Conservation (phyloP, 2,329 filamentous ascomycete genomes). For the Pseudocercospora vitis region DNA sequence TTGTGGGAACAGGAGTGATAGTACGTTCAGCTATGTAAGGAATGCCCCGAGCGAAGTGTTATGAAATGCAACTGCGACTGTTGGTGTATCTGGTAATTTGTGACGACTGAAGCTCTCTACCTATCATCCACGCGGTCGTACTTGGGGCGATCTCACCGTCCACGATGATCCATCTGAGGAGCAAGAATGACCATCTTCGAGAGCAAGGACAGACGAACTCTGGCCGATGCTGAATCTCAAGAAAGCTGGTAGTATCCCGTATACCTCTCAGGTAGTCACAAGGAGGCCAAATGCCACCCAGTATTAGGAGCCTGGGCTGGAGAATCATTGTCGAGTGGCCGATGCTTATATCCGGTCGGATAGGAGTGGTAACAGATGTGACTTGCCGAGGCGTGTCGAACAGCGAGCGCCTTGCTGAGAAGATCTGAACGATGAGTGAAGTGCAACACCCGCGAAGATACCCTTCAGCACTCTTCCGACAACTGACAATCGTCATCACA, state of each 20-base stretch:
- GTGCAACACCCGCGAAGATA: not conserved
- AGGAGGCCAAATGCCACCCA: slow-evolving; percentile 14
- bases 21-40: slow-evolving; percentile 46
- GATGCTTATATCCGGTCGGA: slow-evolving; percentile 51
- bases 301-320: slow-evolving; percentile 36
- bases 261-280: slow-evolving; percentile 8
- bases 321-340: slow-evolving; percentile 45
- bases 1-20: slow-evolving; percentile 17
- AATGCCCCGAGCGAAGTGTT: slow-evolving; percentile 40
- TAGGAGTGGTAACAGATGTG: slow-evolving; percentile 48
- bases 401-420: slow-evolving; percentile 30
- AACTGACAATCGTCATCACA: no score
- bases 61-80: slow-evolving; percentile 40
- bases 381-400: slow-evolving; percentile 44
- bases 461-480: no score
- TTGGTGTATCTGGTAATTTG: slow-evolving; percentile 38
- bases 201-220: slow-evolving; percentile 42
- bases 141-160: slow-evolving; percentile 52
- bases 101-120: slow-evolving; percentile 45
- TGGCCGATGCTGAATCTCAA: slow-evolving; percentile 45
- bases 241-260: slow-evolving; percentile 37
- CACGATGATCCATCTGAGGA: slow-evolving; percentile 42
- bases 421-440: not conserved
- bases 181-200: slow-evolving; percentile 36
- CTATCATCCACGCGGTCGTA: slow-evolving; percentile 45